Evolutionary conservation across 257 asterid species (phyloP).

Genomic region (Solanum megistacrolobum): DNA sequence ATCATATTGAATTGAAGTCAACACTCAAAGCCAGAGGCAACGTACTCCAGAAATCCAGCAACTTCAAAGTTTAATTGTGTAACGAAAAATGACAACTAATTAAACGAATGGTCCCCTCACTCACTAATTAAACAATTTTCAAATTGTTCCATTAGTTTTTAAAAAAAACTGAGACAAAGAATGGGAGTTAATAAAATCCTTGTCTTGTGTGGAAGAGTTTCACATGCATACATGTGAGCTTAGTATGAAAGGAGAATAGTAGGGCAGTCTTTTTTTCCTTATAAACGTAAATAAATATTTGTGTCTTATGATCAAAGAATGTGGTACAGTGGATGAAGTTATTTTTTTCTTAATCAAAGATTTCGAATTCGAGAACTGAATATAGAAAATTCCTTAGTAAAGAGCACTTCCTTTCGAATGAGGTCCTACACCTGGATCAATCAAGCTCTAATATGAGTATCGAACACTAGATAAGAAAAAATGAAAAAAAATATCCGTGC

Average conservation of each 20-base stretch:
- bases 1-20: not conserved
- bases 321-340: not conserved
- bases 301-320: not conserved
- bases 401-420: too few relatives aligned
- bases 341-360: not conserved
- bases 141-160: not conserved
- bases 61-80: not conserved
- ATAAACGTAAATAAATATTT: not conserved
- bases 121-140: not conserved
- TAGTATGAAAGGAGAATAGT: not conserved
- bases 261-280: not conserved
- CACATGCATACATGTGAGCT: constrained; percentile 27
- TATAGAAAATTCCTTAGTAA: too few relatives aligned
- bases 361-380: accelerated
- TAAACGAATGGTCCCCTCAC: not conserved
- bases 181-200: not conserved
- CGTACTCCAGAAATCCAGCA: not conserved
- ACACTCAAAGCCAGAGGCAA: not conserved
- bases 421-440: too few relatives aligned
- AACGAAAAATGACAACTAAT: not conserved
- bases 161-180: not conserved
- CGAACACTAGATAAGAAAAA: too few relatives aligned
- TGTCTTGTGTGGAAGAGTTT: not conserved
- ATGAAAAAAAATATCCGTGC: not conserved
- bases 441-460: too few relatives aligned